Percentiles rank a stretch among this genome's conserved stretches.
Evolutionary conservation across 73 alveolate genomes (phyloP).

Genomic region (Urostyla sp.): DNA sequence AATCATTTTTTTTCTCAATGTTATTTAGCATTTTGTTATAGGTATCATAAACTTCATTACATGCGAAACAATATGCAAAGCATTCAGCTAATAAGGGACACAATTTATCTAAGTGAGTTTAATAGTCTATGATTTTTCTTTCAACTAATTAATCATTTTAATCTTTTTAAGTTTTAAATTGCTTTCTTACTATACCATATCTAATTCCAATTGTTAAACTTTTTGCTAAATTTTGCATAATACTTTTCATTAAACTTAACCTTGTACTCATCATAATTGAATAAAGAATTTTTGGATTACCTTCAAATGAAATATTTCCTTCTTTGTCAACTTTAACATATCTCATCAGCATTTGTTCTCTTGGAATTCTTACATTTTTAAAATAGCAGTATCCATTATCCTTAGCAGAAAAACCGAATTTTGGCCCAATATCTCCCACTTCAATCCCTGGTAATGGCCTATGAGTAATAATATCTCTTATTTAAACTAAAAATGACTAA

Average conservation of each 20-base stretch:
- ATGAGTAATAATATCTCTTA: constrained; percentile 82
- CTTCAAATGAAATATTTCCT: constrained; percentile 76
- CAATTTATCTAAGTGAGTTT: constrained; percentile 71
- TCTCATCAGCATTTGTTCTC: constrained; percentile 77
- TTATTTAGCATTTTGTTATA: constrained; percentile 69
- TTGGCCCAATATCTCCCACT: constrained; percentile 92
- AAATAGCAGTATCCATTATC: constrained; percentile 88
- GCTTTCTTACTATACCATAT: constrained; percentile 79
- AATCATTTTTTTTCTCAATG: constrained; percentile 68
- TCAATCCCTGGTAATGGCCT: constrained; percentile 84
- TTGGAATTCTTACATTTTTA: constrained; percentile 85
- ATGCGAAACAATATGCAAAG: constrained; percentile 71
- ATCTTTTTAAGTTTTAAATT: constrained; percentile 66
- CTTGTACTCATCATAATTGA: constrained; percentile 84
- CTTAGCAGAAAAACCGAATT: constrained; percentile 77
- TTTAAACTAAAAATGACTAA: constrained; percentile 77
- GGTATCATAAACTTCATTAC: constrained; percentile 55
- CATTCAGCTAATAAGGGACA: constrained; percentile 72
- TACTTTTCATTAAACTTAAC: constrained; percentile 58
- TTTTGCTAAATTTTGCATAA: constrained; percentile 49
- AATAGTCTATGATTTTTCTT: constrained; percentile 79
- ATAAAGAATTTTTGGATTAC: constrained; percentile 82
- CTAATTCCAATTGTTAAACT: constrained; percentile 77
- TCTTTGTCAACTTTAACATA: constrained; percentile 77
- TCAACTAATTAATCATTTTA: constrained; percentile 57